Base-by-base conservation (phyloP, 1,284 basidiomycete species). In the Agaricales sp. region DNA sequence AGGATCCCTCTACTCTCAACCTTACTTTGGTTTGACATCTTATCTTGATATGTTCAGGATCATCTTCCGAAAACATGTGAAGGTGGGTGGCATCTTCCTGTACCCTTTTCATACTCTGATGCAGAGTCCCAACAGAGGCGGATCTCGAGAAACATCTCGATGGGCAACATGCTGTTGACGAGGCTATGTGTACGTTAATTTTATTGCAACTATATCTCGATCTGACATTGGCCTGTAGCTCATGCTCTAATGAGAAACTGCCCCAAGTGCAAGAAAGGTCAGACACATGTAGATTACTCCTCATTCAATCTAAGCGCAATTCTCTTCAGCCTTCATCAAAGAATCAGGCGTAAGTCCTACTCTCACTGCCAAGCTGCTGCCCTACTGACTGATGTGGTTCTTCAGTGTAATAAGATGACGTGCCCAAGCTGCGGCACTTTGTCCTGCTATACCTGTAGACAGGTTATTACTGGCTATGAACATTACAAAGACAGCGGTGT, bases 11-110 rank as follows among this genome's bases (percentile, higher is more conserved):
- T n/a, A n/a, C n/a, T n/a, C n/a, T n/a, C n/a, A n/a, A n/a, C n/a
- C n/a, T n/a, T n/a, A n/a, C n/a, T n/a, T n/a, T n/a, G n/a, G n/a
- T n/a, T n/a, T n/a, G n/a, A n/a, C n/a, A n/a, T n/a, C n/a, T n/a
- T n/a, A n/a, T n/a, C n/a, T n/a, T n/a, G n/a, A n/a, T n/a, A 20
- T 47, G 37, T 23, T 4, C 47, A 86, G 82, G 86, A 91, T 59
- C 90, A 92, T 67, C 62, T 91, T n/a, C 90, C 91, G 2, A 91
- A 80, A 65, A 83, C 70, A n/a, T 93, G 91, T 59, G 75, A 87
- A 70, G 87, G 86, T 83, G 53, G 37, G 60, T 14, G 6, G 6
- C 26, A 55, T 45, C n/a, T 2, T 45, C 4, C 19, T 19, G 43
- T 21, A 46, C 13, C 23, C 43, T 19, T 18, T 25, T 45, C 19